Conservation (phyloP, 1,284 basidiomycete species). For the Testicularia cyperi region DNA sequence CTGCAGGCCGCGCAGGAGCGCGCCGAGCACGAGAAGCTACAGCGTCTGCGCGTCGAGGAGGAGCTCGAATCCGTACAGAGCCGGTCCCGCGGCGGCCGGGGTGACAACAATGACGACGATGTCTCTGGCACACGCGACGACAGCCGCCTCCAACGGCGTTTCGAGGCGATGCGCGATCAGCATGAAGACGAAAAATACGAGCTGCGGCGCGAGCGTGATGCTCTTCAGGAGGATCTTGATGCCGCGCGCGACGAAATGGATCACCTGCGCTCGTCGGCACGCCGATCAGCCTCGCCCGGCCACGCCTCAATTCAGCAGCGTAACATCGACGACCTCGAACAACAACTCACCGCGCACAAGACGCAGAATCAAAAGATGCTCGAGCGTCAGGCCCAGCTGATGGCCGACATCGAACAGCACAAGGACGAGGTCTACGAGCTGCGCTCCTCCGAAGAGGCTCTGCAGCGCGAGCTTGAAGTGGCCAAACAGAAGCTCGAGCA, state of each 20-base stretch:
- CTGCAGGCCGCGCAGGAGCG: constrained; percentile 29
- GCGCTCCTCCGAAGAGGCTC: constrained; percentile 35
- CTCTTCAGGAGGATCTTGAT: constrained; percentile 38
- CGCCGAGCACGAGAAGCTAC: constrained; percentile 28
- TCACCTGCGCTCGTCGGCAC: constrained; percentile 10
- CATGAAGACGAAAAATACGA: constrained; percentile 47
- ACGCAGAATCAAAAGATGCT: constrained; percentile 42
- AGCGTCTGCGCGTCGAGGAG: constrained; percentile 30
- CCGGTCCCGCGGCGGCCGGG: constrained; percentile 17
- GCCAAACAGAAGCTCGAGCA: constrained; percentile 41
- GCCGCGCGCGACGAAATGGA: constrained; percentile 27
- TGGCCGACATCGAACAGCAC: constrained; percentile 39
- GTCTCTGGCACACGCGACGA: constrained; percentile 23
- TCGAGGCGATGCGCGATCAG: constrained; percentile 40
- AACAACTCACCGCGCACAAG: constrained; percentile 37
- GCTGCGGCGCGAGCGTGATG: constrained; percentile 35
- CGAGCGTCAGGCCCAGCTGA: constrained; percentile 37
- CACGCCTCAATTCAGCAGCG: constrained; percentile 20
- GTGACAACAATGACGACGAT: constrained; percentile 19
- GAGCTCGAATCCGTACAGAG: constrained; percentile 46
- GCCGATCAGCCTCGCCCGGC: constrained; percentile 11
- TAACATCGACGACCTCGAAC: constrained; percentile 37
- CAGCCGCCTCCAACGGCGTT: constrained; percentile 30
- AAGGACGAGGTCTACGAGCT: constrained; percentile 41
- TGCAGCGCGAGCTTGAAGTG: constrained; percentile 39